Evolutionary conservation across 345 rosid species (phyloP).

Genomic region (Salix viminalis): DNA sequence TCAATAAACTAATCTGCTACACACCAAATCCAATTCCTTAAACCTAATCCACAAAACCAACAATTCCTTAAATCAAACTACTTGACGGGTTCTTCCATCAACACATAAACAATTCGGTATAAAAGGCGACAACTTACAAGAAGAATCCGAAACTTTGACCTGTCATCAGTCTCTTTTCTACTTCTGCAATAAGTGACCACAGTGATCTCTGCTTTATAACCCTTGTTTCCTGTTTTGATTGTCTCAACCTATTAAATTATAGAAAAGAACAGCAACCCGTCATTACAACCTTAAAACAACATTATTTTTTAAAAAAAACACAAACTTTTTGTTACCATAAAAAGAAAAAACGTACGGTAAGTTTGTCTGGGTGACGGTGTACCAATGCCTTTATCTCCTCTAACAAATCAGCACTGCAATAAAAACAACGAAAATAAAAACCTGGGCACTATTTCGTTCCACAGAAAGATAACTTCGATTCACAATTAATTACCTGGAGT

Average conservation of each 20-base stretch:
- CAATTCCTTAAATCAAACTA: not conserved
- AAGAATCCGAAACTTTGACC: constrained; percentile 81
- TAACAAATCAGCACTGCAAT: constrained; percentile 59
- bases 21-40: constrained; percentile 11
- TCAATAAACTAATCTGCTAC: constrained; percentile 37
- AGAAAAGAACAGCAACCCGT: not conserved
- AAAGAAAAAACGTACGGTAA: constrained; percentile 40
- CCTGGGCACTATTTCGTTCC: not conserved
- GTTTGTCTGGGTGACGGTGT: constrained; percentile 66
- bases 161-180: constrained; percentile 39
- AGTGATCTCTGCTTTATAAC: constrained; percentile 59
- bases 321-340: not conserved
- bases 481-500: constrained; percentile 44
- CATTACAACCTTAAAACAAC: not conserved
- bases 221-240: constrained; percentile 56
- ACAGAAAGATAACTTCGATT: not conserved
- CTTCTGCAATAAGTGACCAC: constrained; percentile 62
- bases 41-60: not conserved
- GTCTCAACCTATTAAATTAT: constrained; percentile 43
- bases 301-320: not conserved
- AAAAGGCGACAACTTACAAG: constrained; percentile 57
- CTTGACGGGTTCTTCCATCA: not conserved
- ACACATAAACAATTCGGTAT: not conserved
- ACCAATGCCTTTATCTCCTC: constrained; percentile 58
- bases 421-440: not conserved